A percentile compares a stretch with the other conserved stretches of the same genome.
phyloP scores from a whole-genome alignment of 352 stramenopile species.

The Pythium phragmitis region DNA sequence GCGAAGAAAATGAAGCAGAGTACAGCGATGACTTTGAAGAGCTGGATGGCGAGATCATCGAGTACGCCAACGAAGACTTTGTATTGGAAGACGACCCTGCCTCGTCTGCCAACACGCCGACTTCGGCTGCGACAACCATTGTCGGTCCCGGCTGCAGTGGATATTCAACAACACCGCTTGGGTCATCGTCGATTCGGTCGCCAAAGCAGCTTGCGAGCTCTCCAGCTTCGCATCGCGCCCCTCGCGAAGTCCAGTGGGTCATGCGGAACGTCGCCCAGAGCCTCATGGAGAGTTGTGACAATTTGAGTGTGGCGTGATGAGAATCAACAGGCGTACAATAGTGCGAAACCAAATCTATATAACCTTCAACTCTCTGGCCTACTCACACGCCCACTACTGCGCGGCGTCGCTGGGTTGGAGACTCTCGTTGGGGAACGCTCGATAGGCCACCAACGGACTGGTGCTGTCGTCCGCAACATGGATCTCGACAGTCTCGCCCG shows the following conservation, averaged over 20 bases:
- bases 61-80: constrained; percentile 75
- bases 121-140: background rate
- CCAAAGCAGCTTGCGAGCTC: constrained; percentile 20
- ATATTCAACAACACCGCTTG: background rate
- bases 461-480: background rate
- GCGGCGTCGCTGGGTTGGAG: background rate
- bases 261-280: constrained; percentile 74
- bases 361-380: too few species aligned
- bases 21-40: constrained; percentile 87
- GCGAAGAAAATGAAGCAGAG: constrained; percentile 61
- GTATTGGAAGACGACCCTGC: constrained; percentile 34
- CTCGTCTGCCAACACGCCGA: background rate
- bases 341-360: constrained; percentile 1
- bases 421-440: constrained; percentile 25
- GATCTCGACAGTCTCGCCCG: constrained; percentile 14
- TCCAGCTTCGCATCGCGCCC: constrained; percentile 22
- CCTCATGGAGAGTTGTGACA: constrained; percentile 57
- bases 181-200: constrained; percentile 8
- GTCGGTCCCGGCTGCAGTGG: too few species aligned
- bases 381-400: background rate
- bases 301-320: constrained; percentile 76
- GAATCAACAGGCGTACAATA: constrained; percentile 33
- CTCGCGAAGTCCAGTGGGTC: constrained; percentile 70
- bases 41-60: constrained; percentile 70
- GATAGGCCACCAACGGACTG: constrained; percentile 12